Evolutionary conservation across 2,329 filamentous ascomycete genomes (phyloP).

Genomic region (Diplodia seriata): DNA sequence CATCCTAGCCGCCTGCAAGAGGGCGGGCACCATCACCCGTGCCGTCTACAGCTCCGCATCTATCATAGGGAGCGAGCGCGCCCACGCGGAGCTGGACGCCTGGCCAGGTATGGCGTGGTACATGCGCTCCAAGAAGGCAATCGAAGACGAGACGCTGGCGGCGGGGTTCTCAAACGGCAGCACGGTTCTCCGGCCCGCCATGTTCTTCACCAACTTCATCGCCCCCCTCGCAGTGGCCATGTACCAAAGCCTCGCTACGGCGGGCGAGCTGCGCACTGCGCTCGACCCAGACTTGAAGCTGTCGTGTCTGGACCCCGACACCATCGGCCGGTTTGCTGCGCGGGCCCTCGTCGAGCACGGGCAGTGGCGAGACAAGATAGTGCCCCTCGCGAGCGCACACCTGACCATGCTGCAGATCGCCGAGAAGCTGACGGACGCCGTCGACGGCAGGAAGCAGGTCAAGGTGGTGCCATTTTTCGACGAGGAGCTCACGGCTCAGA

Average conservation of each 20-base stretch:
- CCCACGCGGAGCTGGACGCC: background rate
- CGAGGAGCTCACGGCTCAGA: background rate
- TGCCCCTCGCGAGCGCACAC: slow-evolving; percentile 1
- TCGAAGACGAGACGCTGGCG: slow-evolving; percentile 15
- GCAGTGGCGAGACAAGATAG: background rate
- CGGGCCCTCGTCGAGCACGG: background rate
- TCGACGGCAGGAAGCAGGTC: background rate
- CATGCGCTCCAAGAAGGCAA: slow-evolving; percentile 6
- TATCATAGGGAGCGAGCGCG: background rate
- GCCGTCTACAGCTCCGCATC: slow-evolving; percentile 18
- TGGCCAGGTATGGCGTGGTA: background rate
- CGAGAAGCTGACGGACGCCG: slow-evolving; percentile 7
- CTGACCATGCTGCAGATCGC: background rate
- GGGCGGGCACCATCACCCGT: slow-evolving; percentile 4
- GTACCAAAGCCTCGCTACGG: background rate
- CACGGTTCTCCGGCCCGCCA: slow-evolving; percentile 17
- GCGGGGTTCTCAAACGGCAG: background rate
- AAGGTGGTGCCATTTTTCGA: background rate
- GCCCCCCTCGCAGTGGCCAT: background rate
- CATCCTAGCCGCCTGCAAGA: slow-evolving; percentile 8
- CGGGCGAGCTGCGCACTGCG: slow-evolving; percentile 1
- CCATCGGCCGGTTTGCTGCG: slow-evolving; percentile 14
- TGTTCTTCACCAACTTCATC: slow-evolving; percentile 5
- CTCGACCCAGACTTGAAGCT: slow-evolving; percentile 5
- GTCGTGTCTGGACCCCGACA: slow-evolving; percentile 7